These are phyloP conservation scores for Herpetomonas muscarum DNA, from an alignment of 208 protist genomes.

Conservation along the genomic window DNA sequence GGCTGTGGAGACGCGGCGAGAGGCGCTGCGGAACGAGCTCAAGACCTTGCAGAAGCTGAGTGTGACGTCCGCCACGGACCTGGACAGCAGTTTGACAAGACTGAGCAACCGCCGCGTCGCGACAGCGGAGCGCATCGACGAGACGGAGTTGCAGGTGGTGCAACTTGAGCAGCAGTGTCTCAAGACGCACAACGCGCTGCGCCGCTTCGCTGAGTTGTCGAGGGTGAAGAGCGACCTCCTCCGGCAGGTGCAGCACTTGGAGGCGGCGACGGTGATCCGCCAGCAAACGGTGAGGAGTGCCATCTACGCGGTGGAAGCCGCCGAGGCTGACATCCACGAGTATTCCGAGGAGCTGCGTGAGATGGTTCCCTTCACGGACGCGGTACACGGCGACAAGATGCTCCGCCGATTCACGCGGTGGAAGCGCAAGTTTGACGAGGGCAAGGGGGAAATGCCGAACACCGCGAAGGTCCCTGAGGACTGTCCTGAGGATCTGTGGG, in stretches of 20 bases:
- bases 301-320: slow-evolving; percentile 22
- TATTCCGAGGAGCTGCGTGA: slow-evolving; percentile 26
- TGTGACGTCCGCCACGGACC: slow-evolving; percentile 14
- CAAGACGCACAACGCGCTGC: slow-evolving; percentile 20
- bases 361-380: slow-evolving; percentile 57
- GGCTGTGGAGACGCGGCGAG: slow-evolving; percentile 47
- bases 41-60: slow-evolving; percentile 54
- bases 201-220: slow-evolving; percentile 19
- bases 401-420: slow-evolving; percentile 68
- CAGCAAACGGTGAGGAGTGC: slow-evolving; percentile 22
- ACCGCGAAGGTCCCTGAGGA: slow-evolving; percentile 26
- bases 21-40: slow-evolving; percentile 67
- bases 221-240: slow-evolving; percentile 19
- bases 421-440: slow-evolving; percentile 60
- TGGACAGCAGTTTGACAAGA: slow-evolving; percentile 48
- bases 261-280: slow-evolving; percentile 26
- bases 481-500: slow-evolving; percentile 42
- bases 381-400: slow-evolving; percentile 53
- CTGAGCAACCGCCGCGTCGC: slow-evolving; percentile 41
- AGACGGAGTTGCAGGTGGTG: slow-evolving; percentile 68
- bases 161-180: slow-evolving; percentile 64
- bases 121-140: slow-evolving; percentile 41
- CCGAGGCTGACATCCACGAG: slow-evolving; percentile 32
- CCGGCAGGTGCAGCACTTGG: slow-evolving; percentile 20
- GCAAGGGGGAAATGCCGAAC: slow-evolving; percentile 27